Evolutionary conservation across 1,139 yeast species (phyloP).

Genomic region (Yamadazyma sp.): DNA sequence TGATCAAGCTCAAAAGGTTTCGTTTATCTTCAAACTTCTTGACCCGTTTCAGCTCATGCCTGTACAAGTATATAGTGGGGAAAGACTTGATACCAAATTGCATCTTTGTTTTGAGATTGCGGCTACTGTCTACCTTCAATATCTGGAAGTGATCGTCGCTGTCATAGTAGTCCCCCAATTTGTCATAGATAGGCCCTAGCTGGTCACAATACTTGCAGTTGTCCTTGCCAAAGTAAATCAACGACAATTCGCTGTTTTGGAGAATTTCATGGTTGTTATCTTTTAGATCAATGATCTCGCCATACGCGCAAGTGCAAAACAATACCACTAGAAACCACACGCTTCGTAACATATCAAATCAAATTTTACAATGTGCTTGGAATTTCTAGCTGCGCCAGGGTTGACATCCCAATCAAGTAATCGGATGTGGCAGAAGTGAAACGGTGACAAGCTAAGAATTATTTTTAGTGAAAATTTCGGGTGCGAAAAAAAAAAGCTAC

Average conservation of each 20-base stretch:
- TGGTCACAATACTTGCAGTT: constrained; percentile 37
- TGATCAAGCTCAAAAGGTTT: constrained; percentile 24
- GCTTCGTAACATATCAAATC: no score
- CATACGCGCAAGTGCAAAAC: constrained; percentile 1
- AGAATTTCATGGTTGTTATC: constrained; percentile 11
- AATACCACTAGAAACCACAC: no score
- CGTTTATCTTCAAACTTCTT: constrained; percentile 22
- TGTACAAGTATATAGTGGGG: constrained; percentile 35
- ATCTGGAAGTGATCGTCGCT: constrained; percentile 27
- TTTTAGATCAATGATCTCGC: constrained; percentile 9
- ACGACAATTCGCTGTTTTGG: constrained; percentile 27
- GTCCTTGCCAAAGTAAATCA: constrained; percentile 43
- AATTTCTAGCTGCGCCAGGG: neutral
- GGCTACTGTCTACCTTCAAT: constrained; percentile 29
- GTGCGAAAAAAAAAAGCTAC: constrained; percentile 1
- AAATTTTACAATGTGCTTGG: no score
- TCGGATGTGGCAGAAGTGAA: neutral
- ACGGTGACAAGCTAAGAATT: neutral
- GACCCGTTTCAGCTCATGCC: constrained; percentile 29
- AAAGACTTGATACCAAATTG: constrained; percentile 28
- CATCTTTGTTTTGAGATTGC: constrained; percentile 22
- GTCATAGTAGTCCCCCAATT: constrained; percentile 29
- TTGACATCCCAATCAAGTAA: neutral
- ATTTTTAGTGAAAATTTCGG: no score
- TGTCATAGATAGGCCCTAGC: constrained; percentile 38